These are phyloP conservation scores for Alternaria conjuncta DNA, from an alignment of 2,329 filamentous ascomycete species.

Conservation along the genomic window DNA sequence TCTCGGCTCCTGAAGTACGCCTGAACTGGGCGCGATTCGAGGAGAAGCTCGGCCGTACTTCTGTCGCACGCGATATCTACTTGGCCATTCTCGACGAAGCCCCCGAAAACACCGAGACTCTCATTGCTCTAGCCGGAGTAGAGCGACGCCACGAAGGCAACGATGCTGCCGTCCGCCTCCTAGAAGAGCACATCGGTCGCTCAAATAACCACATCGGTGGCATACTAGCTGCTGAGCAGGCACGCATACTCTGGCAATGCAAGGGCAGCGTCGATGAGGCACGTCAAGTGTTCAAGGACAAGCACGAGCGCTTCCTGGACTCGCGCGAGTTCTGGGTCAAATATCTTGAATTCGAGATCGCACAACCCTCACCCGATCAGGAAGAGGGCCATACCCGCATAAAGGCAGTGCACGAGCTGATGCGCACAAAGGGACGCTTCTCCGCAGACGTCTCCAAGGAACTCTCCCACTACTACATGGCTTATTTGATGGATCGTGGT, in stretches of 20 bases:
- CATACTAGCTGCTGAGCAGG: slow-evolving; percentile 87
- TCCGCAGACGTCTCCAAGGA: slow-evolving; percentile 72
- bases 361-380: slow-evolving; percentile 73
- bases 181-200: slow-evolving; percentile 77
- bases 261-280: slow-evolving; percentile 82
- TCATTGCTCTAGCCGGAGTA: slow-evolving; percentile 85
- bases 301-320: slow-evolving; percentile 82
- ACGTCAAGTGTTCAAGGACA: slow-evolving; percentile 80
- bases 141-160: slow-evolving; percentile 82
- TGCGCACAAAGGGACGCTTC: slow-evolving; percentile 75
- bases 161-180: slow-evolving; percentile 82
- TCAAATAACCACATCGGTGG: slow-evolving; percentile 83
- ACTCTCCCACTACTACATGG: slow-evolving; percentile 78
- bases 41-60: slow-evolving; percentile 77
- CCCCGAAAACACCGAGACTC: slow-evolving; percentile 84
- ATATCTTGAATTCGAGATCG: slow-evolving; percentile 87
- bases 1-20: slow-evolving; percentile 81
- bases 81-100: slow-evolving; percentile 76
- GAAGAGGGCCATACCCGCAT: slow-evolving; percentile 74
- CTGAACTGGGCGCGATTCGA: slow-evolving; percentile 95
- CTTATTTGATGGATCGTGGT: slow-evolving; percentile 82
- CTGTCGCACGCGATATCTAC: slow-evolving; percentile 84
- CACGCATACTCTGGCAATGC: slow-evolving; percentile 82
- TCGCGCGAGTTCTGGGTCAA: slow-evolving; percentile 89
- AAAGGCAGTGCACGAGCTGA: slow-evolving; percentile 77